Evolutionary conservation across 768 basidiomycete species (phyloP).

Genomic region (Hirschioporus abietinus): DNA sequence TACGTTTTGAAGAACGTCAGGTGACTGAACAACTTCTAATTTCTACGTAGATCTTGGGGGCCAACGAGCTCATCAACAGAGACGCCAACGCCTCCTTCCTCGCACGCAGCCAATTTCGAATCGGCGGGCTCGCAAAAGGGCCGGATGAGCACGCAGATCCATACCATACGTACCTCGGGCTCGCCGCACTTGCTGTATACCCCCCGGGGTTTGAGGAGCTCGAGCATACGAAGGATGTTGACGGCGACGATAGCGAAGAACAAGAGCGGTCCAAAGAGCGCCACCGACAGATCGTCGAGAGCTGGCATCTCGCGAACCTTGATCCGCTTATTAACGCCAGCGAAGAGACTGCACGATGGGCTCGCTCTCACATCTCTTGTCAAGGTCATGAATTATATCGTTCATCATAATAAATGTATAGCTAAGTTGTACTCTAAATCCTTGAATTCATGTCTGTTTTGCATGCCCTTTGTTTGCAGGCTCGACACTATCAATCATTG

Average conservation of each 20-base stretch:
- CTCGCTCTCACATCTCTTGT: constrained; percentile 16
- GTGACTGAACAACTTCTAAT: neutral
- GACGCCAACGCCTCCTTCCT: constrained; percentile 58
- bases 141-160: constrained; percentile 77
- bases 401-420: neutral
- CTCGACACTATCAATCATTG: neutral
- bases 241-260: neutral
- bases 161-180: constrained; percentile 88
- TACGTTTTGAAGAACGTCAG: constrained; percentile 27
- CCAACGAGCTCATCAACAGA: constrained; percentile 50
- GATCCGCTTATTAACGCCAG: constrained; percentile 72
- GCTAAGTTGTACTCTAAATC: neutral
- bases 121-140: constrained; percentile 84
- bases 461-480: neutral
- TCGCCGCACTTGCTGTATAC: constrained; percentile 75
- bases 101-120: constrained; percentile 74
- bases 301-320: constrained; percentile 54
- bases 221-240: neutral
- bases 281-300: constrained; percentile 15
- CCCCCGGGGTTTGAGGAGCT: constrained; percentile 27
- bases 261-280: neutral
- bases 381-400: neutral
- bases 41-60: constrained; percentile 59
- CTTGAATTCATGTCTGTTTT: neutral
- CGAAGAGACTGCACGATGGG: constrained; percentile 62